Evolutionary conservation across 176 grass and related monocot species (phyloP).

Genomic region (Bolboschoenus planiculmis): DNA sequence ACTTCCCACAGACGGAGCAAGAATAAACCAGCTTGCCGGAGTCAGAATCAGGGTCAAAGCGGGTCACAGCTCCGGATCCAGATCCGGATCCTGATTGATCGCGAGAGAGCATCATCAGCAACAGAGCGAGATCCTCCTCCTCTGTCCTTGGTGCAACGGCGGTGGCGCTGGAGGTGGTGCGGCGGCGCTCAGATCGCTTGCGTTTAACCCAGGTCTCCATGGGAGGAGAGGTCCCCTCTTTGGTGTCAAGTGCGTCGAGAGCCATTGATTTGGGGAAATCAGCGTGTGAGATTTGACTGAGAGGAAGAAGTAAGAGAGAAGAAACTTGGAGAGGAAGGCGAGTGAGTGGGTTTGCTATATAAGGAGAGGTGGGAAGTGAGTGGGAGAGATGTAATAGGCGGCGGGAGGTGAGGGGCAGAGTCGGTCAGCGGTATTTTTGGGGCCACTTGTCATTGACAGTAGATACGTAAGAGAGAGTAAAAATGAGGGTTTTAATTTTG

Average conservation of each 20-base stretch:
- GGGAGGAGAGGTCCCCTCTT: slow-evolving; percentile 19
- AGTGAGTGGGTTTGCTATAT: neutral
- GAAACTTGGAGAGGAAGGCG: slow-evolving; percentile 23
- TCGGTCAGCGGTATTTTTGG: slow-evolving; percentile 8
- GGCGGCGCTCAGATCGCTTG: slow-evolving; percentile 18
- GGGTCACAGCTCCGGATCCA: neutral
- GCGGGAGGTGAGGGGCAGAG: slow-evolving; percentile 19
- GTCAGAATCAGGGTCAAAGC: neutral
- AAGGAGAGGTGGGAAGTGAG: slow-evolving; percentile 9
- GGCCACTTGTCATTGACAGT: neutral
- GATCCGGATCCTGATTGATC: slow-evolving; percentile 29
- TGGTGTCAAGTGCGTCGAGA: slow-evolving; percentile 22
- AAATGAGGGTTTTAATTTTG: neutral
- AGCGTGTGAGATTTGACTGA: slow-evolving; percentile 35
- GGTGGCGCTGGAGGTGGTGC: neutral
- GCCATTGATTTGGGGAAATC: slow-evolving; percentile 26
- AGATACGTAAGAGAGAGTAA: neutral
- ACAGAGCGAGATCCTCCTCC: slow-evolving; percentile 46
- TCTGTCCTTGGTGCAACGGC: slow-evolving; percentile 20
- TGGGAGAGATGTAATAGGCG: slow-evolving; percentile 11
- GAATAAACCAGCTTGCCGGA: slow-evolving; percentile 23
- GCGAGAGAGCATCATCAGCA: slow-evolving; percentile 51
- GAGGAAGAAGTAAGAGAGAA: slow-evolving; percentile 17
- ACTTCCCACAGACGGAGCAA: slow-evolving; percentile 68
- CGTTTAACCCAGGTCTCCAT: slow-evolving; percentile 36